Evolutionary conservation across 2,329 filamentous ascomycete species (phyloP).

Genomic region (Balansia obtecta): DNA sequence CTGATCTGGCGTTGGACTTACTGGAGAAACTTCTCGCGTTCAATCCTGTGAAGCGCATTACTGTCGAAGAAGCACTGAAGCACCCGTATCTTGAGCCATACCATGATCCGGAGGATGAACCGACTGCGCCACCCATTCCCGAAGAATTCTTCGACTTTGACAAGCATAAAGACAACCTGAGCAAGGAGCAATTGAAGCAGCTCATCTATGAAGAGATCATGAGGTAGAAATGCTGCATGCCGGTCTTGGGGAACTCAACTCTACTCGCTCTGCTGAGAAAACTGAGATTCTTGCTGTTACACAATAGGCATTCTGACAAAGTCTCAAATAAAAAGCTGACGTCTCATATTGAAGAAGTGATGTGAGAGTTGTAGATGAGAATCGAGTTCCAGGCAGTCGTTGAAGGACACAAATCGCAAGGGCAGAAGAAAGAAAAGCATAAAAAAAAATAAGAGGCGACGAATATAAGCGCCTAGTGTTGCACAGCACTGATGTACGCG

Average conservation of each 20-base stretch:
- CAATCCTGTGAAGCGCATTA: constrained; percentile 97
- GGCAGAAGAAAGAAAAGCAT: too few relatives aligned
- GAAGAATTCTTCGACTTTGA: constrained; percentile 99
- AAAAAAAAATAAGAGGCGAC: neutral
- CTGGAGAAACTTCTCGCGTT: constrained; percentile 94
- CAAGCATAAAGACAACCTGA: constrained; percentile 98
- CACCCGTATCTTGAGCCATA: constrained; percentile 98
- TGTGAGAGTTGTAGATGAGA: neutral
- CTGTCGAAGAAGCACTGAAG: constrained; percentile 91
- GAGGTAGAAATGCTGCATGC: constrained; percentile 27
- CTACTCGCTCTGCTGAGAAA: neutral
- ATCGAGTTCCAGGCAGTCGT: neutral
- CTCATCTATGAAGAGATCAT: constrained; percentile 97
- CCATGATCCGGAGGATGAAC: constrained; percentile 97
- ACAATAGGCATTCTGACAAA: neutral
- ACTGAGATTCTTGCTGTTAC: neutral
- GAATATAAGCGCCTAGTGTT: neutral
- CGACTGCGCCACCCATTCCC: constrained; percentile 88
- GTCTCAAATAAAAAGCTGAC: neutral
- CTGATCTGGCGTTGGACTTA: constrained; percentile 86
- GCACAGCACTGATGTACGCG: neutral
- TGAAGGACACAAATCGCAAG: neutral
- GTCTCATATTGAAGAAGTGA: neutral
- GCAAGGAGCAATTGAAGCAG: constrained; percentile 95
- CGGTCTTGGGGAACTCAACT: neutral